Evolutionary conservation across 345 rosid species (phyloP).

Genomic region (Populus nigra): DNA sequence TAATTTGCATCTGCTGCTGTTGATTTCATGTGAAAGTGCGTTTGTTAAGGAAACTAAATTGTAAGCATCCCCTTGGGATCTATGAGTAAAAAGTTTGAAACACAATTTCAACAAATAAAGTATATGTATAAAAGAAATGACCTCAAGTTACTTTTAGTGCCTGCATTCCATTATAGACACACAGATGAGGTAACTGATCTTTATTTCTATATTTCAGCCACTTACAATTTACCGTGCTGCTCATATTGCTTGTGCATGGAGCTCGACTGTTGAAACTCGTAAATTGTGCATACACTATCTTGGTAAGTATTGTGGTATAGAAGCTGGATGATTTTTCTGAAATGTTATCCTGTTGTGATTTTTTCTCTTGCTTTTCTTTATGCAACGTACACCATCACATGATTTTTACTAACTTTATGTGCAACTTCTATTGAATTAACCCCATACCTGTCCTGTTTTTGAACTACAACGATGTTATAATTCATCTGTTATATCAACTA

Average conservation of each 20-base stretch:
- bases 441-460: background rate
- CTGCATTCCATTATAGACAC: constrained; percentile 4
- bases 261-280: constrained; percentile 29
- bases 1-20: background rate
- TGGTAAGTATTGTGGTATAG: constrained; percentile 37
- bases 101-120: background rate
- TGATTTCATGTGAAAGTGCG: background rate
- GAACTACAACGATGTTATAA: background rate
- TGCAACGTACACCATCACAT: background rate
- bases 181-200: constrained; percentile 2
- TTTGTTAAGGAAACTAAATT: background rate
- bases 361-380: background rate
- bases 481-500: background rate
- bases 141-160: background rate
- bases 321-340: background rate
- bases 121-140: background rate
- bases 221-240: constrained; percentile 68
- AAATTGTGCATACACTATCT: constrained; percentile 79
- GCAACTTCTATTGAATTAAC: background rate
- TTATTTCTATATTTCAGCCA: constrained; percentile 51
- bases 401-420: background rate
- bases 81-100: background rate
- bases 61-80: background rate
- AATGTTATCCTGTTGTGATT: constrained; percentile 1
- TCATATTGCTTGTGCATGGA: constrained; percentile 46